phyloP scores from a whole-genome alignment of 129 eudicot genomes.

The Centella asiatica region DNA sequence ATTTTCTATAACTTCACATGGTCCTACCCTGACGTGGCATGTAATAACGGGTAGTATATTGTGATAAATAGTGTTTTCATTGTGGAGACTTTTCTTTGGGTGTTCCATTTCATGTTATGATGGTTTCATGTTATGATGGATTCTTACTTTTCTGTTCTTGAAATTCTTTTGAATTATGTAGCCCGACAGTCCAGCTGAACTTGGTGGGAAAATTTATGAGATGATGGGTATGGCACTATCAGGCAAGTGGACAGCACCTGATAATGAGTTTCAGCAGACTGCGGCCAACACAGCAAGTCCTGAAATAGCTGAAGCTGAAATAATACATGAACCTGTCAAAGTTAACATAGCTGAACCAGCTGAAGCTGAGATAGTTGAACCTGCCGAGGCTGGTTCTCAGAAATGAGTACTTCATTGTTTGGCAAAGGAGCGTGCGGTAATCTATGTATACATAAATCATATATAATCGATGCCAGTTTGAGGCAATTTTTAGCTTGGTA shows the following conservation, averaged over 20 bases:
- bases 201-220: constrained; percentile 91
- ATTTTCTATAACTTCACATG: too few species aligned
- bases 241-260: constrained; percentile 50
- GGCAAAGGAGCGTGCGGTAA: background rate
- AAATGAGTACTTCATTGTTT: constrained; percentile 25
- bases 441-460: background rate
- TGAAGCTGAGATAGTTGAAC: constrained; percentile 70
- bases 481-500: background rate
- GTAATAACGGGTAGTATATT: too few species aligned
- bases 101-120: too few species aligned
- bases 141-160: background rate
- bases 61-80: background rate
- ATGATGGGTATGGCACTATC: constrained; percentile 92
- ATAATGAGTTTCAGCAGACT: constrained; percentile 27
- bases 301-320: constrained; percentile 65
- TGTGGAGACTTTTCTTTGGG: too few species aligned
- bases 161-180: constrained; percentile 23
- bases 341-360: constrained; percentile 63
- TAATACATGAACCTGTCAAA: constrained; percentile 29
- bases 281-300: constrained; percentile 38
- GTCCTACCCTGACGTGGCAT: too few species aligned
- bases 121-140: background rate
- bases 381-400: constrained; percentile 49
- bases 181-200: constrained; percentile 86
- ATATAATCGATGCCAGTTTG: background rate